Evolutionary conservation across 1,139 yeast species (phyloP), one percentile per base, ranked within the genome.

Genomic region (Geotrichum cucujoidarum): DNA sequence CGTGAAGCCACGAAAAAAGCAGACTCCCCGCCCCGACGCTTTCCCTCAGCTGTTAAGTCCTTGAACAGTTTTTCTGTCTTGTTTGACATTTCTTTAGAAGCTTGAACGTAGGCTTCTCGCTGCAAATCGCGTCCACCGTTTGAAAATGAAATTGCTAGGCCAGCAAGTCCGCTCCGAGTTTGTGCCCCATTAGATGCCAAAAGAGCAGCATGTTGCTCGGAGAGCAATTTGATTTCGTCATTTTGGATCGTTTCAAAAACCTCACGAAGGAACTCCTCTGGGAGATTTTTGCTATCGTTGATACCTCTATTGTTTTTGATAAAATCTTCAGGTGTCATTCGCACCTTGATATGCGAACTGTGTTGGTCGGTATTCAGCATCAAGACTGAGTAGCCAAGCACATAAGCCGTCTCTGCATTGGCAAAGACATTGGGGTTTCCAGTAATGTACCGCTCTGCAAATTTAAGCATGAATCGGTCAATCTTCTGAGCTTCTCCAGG

Each of bases 401-500:
- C 83, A 63, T 92, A 94, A 0, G 96, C 96, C 0, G 97, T 83
- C 61, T 89, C 97, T 1, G 97, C 96, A 61, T 88, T 87, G 0
- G 95, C 80, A 66, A 92, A 92, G 0, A 82, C 75, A 16, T 74
- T 73, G 4, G 97, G 96, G 61, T 92, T 94, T 49, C 94, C 96
- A 55, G 83, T 80, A 33, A 83, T 82, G 61, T 83, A 94, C 57
- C 95, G 75, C 64, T 89, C 96, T 2, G 98, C 98, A 71, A 94
- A 94, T 61, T 94, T 92, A 61, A 92, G 77, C 96, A 94, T 88
- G 62, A 82, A 88, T 59, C 99, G 76, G 72, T 94, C 98, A 65
- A 94, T 90, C 62, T 92, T 92, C 67, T 94, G 99, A 1, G 97
- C 90, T 69, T 94, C 99, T 41, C 99, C 99, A 0, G 99, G 98